Evolutionary conservation across 768 basidiomycete genomes (phyloP), one percentile per base, ranked within the genome.

Genomic region (Punctularia strigosozonata): DNA sequence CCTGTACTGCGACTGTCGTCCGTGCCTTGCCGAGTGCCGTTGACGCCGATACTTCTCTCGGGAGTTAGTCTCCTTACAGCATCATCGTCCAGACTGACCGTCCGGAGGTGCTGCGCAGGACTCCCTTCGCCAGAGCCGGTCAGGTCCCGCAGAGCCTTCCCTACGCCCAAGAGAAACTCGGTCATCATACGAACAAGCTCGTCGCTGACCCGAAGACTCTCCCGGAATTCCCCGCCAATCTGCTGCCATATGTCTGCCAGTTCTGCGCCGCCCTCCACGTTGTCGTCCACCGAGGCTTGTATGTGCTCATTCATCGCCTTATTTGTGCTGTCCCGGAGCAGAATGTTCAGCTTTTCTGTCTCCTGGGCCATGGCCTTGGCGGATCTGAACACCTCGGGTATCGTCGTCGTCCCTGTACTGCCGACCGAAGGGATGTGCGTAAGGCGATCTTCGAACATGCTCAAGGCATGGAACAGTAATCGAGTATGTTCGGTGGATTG

Each of bases 121-220:
- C n/a, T n/a, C 17, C 58, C 61, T 8, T 55, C 50, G 40, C 55
- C 50, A 31, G 57, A 31, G 37, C 57, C 41, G 21, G 58, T 57
- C 18, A 66, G 55, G 38, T 87, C 85, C 43, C 75, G 68, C 42
- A 87, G 54, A 8, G 80, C 65, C 54, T 72, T 73, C 23, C 87
- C 84, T 5, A 81, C 66, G 23, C 80, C 79, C n/a, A 88, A 60
- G 46, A 89, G 56, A 42, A 89, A 73, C 30, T 75, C 77, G 6
- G 86, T 89, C 54, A 84, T 62, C 5, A 74, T 76, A 39, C 87
- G 63, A 3, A 88, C 78, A 33, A 87, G 62, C 53, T 89, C 86
- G 52, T 89, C 87, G 43, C 80, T 80, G 39, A 75, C 69, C 49
- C 79, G 65, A 46, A 83, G 46, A 37, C 73, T 69, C 38, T 89